Conservation (phyloP, 2,329 filamentous ascomycete species). For the Aspergillus sp. region DNA sequence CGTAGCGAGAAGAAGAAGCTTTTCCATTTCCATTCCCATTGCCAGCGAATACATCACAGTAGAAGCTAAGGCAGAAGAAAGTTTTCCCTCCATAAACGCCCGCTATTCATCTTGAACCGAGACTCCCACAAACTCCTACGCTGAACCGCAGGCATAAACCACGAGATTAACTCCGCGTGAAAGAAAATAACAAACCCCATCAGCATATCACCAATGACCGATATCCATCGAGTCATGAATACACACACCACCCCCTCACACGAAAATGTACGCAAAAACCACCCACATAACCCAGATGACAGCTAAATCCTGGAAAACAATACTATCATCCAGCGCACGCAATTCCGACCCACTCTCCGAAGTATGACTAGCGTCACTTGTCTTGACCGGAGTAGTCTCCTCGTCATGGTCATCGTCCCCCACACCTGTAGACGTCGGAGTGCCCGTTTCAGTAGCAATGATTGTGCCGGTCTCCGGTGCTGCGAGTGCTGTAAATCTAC, state of each 20-base stretch:
- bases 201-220: too few relatives aligned
- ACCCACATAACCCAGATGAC: too few relatives aligned
- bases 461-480: not conserved
- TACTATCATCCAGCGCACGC: too few relatives aligned
- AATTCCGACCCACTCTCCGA: too few relatives aligned
- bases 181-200: not conserved
- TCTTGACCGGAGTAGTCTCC: not conserved
- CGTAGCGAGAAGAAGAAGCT: not conserved
- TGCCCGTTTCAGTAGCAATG: not conserved
- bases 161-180: not conserved
- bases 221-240: too few relatives aligned
- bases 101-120: not conserved
- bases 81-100: too few relatives aligned
- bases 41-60: not conserved
- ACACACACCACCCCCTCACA: too few relatives aligned
- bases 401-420: not conserved
- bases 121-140: not conserved
- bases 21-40: not conserved
- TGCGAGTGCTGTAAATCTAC: not conserved
- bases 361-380: not conserved
- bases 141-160: not conserved
- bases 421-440: not conserved
- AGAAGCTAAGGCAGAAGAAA: too few relatives aligned
- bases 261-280: too few relatives aligned
- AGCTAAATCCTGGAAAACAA: too few relatives aligned